Evolutionary conservation across 306 rosid species (phyloP), one percentile per base, ranked within the genome.

Genomic region (Malus fusca): DNA sequence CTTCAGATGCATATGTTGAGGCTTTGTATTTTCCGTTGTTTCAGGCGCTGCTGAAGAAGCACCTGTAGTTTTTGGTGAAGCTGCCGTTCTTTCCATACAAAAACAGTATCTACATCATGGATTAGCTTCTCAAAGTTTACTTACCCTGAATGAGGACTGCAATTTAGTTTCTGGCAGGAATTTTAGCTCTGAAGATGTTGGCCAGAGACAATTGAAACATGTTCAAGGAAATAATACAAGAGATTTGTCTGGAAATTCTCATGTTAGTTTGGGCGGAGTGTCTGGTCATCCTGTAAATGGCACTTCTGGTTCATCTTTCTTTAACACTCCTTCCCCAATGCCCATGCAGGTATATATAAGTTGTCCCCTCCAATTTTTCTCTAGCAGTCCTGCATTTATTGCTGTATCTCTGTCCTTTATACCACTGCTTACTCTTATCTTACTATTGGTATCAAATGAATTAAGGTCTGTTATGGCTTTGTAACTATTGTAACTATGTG

Each of bases 21-120:
- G 66, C 66, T 17, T 82, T 69, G 33, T 35, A 72, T 76, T 82
- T 78, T 69, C 77, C 13, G 48, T 79, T 67, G 19, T 75, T 51
- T 76, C 77, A 96, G 99, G 98, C 71, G 90, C 90, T 78, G 98
- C 99, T 60, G 99, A 96, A 82, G 99, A 96, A 77, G 99, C 97
- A 83, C 78, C 91, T 76, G 81, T 79, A 58, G 89, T 96, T 84
- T 96, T 90, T 78, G 96, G 98, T 82, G 99, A 96, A 83, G 85
- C 93, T 56, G 98, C 99, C 79, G 91, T 90, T 84, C 88, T 85
- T 78, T 83, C 89, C 79, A 75, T 96, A 78, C 98, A 92, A 81
- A 96, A 90, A 77, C 98, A 96, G 72, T 89, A 89, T 84, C 63
- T 90, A 77, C 82, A 75, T 76, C 81, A 87, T 68, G 88, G 86